Evolutionary conservation across 768 basidiomycete genomes (phyloP).

Genomic region (Boletus eberwhitei): DNA sequence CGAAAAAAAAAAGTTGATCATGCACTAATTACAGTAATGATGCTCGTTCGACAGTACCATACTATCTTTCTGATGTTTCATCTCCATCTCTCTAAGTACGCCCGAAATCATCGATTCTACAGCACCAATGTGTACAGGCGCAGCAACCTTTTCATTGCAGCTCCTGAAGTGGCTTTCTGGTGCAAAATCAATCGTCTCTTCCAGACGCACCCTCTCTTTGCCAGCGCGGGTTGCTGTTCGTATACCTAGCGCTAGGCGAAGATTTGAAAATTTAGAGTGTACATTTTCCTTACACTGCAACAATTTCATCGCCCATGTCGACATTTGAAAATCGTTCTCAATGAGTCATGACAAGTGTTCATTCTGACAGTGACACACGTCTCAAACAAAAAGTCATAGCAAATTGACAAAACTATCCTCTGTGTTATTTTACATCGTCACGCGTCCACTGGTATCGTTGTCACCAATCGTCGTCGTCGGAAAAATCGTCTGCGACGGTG

Average conservation of each 20-base stretch:
- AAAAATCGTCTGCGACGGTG: constrained; percentile 20
- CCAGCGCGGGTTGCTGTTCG: constrained; percentile 1
- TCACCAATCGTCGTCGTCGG: constrained; percentile 30
- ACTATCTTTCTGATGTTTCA: neutral
- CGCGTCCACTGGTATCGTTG: neutral
- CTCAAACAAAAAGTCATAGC: neutral
- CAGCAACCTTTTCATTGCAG: constrained; percentile 27
- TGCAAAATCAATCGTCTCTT: constrained; percentile 21
- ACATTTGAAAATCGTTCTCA: neutral
- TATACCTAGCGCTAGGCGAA: constrained; percentile 5
- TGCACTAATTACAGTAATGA: too few species aligned
- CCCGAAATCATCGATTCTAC: neutral
- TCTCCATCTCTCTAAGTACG: neutral
- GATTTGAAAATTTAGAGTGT: constrained; percentile 5
- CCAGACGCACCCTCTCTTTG: constrained; percentile 3
- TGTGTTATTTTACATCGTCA: neutral
- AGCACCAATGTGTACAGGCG: constrained; percentile 33
- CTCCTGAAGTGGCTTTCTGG: constrained; percentile 33
- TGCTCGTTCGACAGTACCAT: neutral
- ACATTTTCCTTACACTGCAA: constrained; percentile 1
- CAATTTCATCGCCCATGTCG: neutral
- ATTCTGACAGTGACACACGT: too few species aligned
- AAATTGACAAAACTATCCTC: neutral
- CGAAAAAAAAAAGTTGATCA: too few species aligned
- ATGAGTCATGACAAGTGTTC: too few species aligned